Percentiles rank a stretch among this genome's conserved stretches.
Conservation (phyloP, 495 filamentous ascomycete genomes). For the Glonium stellatum region DNA sequence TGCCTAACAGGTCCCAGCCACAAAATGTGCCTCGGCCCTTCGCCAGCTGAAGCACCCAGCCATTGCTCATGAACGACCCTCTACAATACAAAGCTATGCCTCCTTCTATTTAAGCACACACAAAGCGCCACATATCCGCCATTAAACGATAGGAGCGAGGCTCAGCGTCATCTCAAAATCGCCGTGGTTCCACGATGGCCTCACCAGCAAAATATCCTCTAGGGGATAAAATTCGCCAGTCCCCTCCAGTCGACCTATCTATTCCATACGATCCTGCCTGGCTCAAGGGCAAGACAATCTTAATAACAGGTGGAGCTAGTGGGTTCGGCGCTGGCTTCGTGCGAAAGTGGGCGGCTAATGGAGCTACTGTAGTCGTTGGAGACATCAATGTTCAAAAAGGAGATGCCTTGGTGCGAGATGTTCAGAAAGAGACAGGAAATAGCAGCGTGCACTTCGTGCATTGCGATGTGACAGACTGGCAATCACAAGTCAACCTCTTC, state of each 20-base stretch:
- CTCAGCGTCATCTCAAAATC: not conserved
- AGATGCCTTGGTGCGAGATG: slow-evolving; percentile 22
- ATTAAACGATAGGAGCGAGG: not conserved
- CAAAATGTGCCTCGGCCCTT: not conserved
- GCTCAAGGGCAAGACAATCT: slow-evolving; percentile 37
- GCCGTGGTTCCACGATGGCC: not conserved
- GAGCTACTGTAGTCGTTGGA: slow-evolving; percentile 32
- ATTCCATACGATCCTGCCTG: slow-evolving; percentile 27
- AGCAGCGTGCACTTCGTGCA: slow-evolving; percentile 45
- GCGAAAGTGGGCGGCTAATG: slow-evolving; percentile 27
- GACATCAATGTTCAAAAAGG: slow-evolving; percentile 33
- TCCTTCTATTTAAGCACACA: too few species aligned
- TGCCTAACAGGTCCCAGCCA: not conserved
- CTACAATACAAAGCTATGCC: not conserved
- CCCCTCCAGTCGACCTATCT: slow-evolving; percentile 30
- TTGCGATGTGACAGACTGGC: slow-evolving; percentile 54
- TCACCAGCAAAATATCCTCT: slow-evolving; percentile 2
- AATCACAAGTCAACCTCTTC: slow-evolving; percentile 57
- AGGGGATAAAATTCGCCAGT: slow-evolving; percentile 23
- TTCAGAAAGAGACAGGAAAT: slow-evolving; percentile 35
- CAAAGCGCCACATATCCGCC: not conserved
- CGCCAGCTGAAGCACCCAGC: not conserved
- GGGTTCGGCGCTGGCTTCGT: slow-evolving; percentile 35
- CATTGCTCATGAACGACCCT: not conserved
- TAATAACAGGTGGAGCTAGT: slow-evolving; percentile 43